These are phyloP conservation scores for Massariosphaeria phaeospora DNA, from an alignment of 495 filamentous ascomycete species.

Conservation along the genomic window DNA sequence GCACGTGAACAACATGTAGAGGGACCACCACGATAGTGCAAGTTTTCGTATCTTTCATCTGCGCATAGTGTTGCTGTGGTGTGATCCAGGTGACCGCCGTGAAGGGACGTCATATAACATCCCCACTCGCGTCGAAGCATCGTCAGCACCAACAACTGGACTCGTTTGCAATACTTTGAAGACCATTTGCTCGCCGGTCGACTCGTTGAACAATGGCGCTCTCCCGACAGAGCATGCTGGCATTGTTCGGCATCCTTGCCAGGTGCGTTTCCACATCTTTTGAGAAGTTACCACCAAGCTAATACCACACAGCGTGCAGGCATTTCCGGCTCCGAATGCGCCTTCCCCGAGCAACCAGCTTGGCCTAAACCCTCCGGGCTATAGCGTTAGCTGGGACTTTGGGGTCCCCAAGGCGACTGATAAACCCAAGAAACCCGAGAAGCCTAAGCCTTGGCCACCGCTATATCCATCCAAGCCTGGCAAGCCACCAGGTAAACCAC, in stretches of 20 bases:
- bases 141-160: no score
- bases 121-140: neutral
- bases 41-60: constrained; percentile 31
- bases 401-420: constrained; percentile 1
- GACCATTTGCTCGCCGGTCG: no score
- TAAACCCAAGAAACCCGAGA: neutral
- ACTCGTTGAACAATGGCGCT: constrained; percentile 5
- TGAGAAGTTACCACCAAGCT: neutral
- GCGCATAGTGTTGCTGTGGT: constrained; percentile 12
- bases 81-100: constrained; percentile 16
- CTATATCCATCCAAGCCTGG: neutral
- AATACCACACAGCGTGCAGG: constrained; percentile 1
- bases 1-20: constrained; percentile 21
- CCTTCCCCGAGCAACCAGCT: neutral
- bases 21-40: constrained; percentile 6
- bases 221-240: constrained; percentile 9
- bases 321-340: neutral
- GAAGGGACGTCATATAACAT: constrained; percentile 30
- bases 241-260: constrained; percentile 15
- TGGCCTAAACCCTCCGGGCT: neutral
- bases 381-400: constrained; percentile 12
- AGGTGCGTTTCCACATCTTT: constrained; percentile 1
- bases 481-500: neutral
- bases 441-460: neutral
- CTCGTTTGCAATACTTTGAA: neutral